Base-by-base conservation (phyloP, 1,284 basidiomycete species). In the Phlebopus sp. region DNA sequence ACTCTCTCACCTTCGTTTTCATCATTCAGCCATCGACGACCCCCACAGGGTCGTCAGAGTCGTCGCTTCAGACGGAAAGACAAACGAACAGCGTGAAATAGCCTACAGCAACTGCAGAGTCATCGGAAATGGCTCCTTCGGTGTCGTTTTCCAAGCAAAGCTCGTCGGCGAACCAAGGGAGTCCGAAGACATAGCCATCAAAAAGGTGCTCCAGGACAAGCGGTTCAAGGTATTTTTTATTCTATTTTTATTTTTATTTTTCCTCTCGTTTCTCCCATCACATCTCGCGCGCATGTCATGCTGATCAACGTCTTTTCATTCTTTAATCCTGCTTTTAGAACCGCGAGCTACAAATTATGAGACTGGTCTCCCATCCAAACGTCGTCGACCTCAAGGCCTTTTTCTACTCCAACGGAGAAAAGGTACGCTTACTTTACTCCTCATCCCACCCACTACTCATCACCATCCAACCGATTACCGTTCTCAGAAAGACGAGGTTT, bases 141-240 rank as follows among this genome's bases (percentile, higher is more conserved):
- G 97, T 60, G 95, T 99, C 67, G 97, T 99, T 56, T 99, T 97
- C 71, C 92, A 91, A 65, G 84, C 89, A 56, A 83, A 83, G 72
- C 77, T 91, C 52, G 73, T 88, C 46, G 75, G 77, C 25, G 76
- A 78, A 6, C 69, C 78, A 37, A 78, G 80, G 62, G 77, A 80
- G 30, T 77, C 77, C 21, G 86, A 90, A 53, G 94, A 97, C 62
- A 97, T 99, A 63, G 96, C 96, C 47, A 99, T 99, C 81, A 99
- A 99, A 86, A 99, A 98, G 79, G 96, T 99, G 45, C 74, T 99
- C 58, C 96, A 99, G 79, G 96, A 99, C 78, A 99, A 99, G 81
- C 86, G 96, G 58, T 99, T 99, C 88, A 99, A 99, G 91, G 95
- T 94, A 58, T 52, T 66, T 42, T 53, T 34, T 56, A 47, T 54